Evolutionary conservation across 192 early-diverging fungal species (phyloP).

Genomic region (Hyaloraphidium curvatum): DNA sequence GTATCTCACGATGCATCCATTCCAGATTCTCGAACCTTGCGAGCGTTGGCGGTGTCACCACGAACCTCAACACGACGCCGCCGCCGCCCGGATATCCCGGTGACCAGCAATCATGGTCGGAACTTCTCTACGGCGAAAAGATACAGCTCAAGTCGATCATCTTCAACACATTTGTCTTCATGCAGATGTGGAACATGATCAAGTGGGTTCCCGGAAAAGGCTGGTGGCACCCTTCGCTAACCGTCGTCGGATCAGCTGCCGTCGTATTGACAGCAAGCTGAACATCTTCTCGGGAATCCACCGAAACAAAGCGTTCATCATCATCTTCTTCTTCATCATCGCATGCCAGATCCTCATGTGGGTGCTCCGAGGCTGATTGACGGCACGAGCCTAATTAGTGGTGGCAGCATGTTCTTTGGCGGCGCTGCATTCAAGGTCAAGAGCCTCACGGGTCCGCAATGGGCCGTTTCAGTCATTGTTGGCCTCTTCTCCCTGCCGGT

Average conservation of each 20-base stretch:
- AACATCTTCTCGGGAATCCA: conserved; percentile 74
- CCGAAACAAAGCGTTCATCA: conserved; percentile 59
- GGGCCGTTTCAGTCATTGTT: conserved; percentile 62
- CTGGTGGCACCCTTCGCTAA: neutral
- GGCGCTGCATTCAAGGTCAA: conserved; percentile 56
- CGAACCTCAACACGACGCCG: too few species aligned
- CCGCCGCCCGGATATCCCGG: too few species aligned
- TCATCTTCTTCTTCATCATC: conserved; percentile 54
- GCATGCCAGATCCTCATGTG: conserved; percentile 68
- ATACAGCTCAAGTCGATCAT: neutral
- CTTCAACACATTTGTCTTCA: neutral
- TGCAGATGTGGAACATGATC: neutral
- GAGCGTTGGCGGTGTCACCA: too few species aligned
- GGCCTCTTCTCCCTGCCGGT: conserved; percentile 66
- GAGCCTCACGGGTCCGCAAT: conserved; percentile 43
- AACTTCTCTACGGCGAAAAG: neutral
- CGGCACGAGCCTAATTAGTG: too few species aligned
- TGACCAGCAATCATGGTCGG: too few species aligned
- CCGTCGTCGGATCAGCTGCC: conserved; percentile 29
- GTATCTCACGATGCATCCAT: too few species aligned
- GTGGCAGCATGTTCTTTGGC: too few species aligned
- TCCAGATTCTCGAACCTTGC: too few species aligned
- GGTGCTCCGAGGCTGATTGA: too few species aligned
- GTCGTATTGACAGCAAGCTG: conserved; percentile 45
- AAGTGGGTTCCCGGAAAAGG: neutral